These are phyloP conservation scores for Verbena officinalis DNA, from an alignment of 257 asterid species.

Conservation along the genomic window DNA sequence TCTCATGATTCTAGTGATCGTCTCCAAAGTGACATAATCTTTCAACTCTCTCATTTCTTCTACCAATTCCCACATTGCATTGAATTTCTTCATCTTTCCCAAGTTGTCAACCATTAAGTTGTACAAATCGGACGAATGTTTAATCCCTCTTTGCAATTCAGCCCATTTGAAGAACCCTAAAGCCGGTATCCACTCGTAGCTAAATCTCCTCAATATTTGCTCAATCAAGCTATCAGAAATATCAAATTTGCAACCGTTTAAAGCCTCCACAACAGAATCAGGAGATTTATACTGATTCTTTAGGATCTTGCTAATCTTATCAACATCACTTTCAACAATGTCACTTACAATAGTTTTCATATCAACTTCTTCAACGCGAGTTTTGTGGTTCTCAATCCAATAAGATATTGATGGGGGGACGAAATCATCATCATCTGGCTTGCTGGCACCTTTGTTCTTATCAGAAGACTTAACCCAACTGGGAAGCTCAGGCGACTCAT, in stretches of 20 bases:
- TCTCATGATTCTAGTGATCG: conserved; percentile 65
- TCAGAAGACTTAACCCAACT: conserved; percentile 59
- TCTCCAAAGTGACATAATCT: conserved; percentile 56
- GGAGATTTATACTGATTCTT: conserved; percentile 52
- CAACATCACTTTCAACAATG: conserved; percentile 57
- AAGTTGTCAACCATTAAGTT: conserved; percentile 67
- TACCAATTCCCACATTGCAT: conserved; percentile 71
- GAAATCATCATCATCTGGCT: conserved; percentile 60
- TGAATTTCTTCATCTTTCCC: conserved; percentile 69
- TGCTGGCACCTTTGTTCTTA: conserved; percentile 21
- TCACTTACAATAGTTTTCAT: conserved; percentile 35
- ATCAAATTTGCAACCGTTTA: conserved; percentile 50
- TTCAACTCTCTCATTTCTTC: conserved; percentile 67
- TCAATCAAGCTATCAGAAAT: conserved; percentile 56
- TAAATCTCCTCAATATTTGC: conserved; percentile 70
- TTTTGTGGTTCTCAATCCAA: conserved; percentile 65
- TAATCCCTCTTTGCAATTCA: conserved; percentile 38
- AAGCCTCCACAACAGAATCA: conserved; percentile 48
- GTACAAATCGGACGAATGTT: conserved; percentile 56
- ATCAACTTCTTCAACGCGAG: conserved; percentile 39
- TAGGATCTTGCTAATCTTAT: conserved; percentile 59
- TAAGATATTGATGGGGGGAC: conserved; percentile 73
- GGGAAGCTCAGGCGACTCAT: conserved; percentile 85
- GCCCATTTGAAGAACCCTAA: conserved; percentile 89
- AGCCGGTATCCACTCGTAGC: conserved; percentile 76